These are phyloP conservation scores for Antrodiella citrinella DNA, from an alignment of 768 basidiomycete genomes.

Conservation along the genomic window DNA sequence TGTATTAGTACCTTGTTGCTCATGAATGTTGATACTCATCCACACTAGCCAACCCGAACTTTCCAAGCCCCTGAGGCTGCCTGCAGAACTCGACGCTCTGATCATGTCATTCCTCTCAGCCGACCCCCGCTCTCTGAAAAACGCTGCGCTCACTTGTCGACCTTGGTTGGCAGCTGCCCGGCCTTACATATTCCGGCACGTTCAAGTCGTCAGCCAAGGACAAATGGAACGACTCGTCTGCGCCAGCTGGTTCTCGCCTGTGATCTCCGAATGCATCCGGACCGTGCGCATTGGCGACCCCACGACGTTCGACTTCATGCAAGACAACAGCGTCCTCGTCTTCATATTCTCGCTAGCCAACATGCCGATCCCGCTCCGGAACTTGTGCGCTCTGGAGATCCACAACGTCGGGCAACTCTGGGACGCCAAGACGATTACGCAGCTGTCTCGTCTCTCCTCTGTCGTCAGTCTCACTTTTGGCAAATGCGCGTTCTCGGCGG, in stretches of 20 bases:
- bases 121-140: slow-evolving; percentile 12
- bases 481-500: not conserved
- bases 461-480: not conserved
- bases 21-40: no score
- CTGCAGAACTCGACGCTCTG: slow-evolving; percentile 23
- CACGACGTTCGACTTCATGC: not conserved
- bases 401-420: not conserved
- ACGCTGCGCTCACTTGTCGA: slow-evolving; percentile 16
- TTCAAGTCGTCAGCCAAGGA: not conserved
- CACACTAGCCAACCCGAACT: no score
- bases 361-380: not conserved
- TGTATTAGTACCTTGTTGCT: no score
- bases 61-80: slow-evolving; percentile 12
- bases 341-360: not conserved
- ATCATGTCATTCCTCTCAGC: slow-evolving; percentile 19
- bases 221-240: not conserved
- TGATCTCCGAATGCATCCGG: not conserved
- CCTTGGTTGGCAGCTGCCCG: slow-evolving; percentile 21
- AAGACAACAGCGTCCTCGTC: not conserved
- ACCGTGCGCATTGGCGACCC: not conserved
- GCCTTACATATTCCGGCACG: slow-evolving; percentile 16
- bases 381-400: not conserved
- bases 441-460: not conserved
- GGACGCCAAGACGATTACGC: not conserved
- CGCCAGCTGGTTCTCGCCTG: not conserved